A percentile compares a stretch with the other conserved stretches of the same genome.
These are phyloP conservation scores for Arctium lappa DNA, from an alignment of 129 eudicot species.

Conservation along the genomic window DNA sequence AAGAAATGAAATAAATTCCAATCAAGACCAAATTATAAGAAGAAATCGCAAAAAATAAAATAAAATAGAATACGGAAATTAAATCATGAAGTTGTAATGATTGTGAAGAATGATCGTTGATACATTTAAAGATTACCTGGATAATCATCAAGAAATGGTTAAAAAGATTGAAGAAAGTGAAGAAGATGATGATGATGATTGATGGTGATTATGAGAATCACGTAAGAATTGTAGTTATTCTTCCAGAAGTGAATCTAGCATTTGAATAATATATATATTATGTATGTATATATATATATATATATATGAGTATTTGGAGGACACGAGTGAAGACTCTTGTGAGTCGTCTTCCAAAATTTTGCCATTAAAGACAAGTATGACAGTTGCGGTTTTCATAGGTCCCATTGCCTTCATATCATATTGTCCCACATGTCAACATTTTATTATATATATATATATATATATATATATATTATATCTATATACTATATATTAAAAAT, in stretches of 20 bases:
- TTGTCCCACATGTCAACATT: slow-evolving; percentile 18
- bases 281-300: neutral
- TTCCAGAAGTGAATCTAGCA: neutral
- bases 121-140: slow-evolving; percentile 15
- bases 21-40: neutral
- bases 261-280: neutral
- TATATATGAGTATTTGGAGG: neutral
- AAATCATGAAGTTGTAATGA: neutral
- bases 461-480: neutral
- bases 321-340: slow-evolving; percentile 12
- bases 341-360: slow-evolving; percentile 15
- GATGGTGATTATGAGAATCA: slow-evolving; percentile 9
- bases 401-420: slow-evolving; percentile 20
- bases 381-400: slow-evolving; percentile 22
- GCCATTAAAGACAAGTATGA: slow-evolving; percentile 15
- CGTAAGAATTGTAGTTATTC: slow-evolving; percentile 8
- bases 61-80: neutral
- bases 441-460: neutral
- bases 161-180: neutral
- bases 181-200: slow-evolving; percentile 1
- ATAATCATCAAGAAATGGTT: slow-evolving; percentile 25
- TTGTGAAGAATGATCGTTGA: slow-evolving; percentile 2
- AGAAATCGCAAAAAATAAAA: neutral
- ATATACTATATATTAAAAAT: no score
- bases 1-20: neutral